Conservation (phyloP, 1,139 yeast genomes). For the Blastobotrys ciferrii region DNA sequence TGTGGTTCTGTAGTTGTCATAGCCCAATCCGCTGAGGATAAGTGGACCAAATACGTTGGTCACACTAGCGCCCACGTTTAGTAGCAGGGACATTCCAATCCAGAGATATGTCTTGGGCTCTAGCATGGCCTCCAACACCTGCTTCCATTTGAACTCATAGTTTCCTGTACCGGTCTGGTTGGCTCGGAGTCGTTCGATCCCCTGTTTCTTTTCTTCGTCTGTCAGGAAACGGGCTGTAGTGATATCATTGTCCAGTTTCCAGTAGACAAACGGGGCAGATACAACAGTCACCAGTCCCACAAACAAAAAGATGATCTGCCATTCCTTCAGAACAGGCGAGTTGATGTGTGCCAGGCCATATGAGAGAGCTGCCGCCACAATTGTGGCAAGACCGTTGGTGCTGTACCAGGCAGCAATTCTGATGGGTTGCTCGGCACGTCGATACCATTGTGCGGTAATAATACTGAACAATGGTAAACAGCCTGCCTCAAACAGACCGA, state of each 20-base stretch:
- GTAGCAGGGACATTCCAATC: slow-evolving; percentile 41
- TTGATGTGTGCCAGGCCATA: slow-evolving; percentile 42
- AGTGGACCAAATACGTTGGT: slow-evolving; percentile 47
- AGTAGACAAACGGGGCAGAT: slow-evolving; percentile 46
- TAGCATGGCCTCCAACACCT: slow-evolving; percentile 46
- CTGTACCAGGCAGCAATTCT: slow-evolving; percentile 61
- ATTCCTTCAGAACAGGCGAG: slow-evolving; percentile 40
- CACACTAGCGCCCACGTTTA: slow-evolving; percentile 55
- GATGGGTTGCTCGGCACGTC: slow-evolving; percentile 39
- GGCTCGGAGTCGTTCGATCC: slow-evolving; percentile 49
- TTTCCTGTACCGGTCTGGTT: slow-evolving; percentile 55
- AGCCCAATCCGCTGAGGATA: slow-evolving; percentile 41
- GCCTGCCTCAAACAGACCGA: slow-evolving; percentile 61
- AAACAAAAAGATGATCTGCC: slow-evolving; percentile 60
- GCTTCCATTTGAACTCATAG: slow-evolving; percentile 51
- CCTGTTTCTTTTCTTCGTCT: slow-evolving; percentile 49
- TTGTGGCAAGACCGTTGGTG: slow-evolving; percentile 35
- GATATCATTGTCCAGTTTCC: slow-evolving; percentile 52
- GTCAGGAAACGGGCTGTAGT: slow-evolving; percentile 52
- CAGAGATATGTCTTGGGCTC: slow-evolving; percentile 51
- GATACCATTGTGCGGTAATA: slow-evolving; percentile 31
- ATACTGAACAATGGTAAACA: slow-evolving; percentile 48
- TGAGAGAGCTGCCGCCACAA: slow-evolving; percentile 36
- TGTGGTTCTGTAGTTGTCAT: slow-evolving; percentile 41
- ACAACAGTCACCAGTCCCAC: slow-evolving; percentile 53